Base-by-base conservation (phyloP, 805 yeast genomes). In the Nakazawaea holstii region DNA sequence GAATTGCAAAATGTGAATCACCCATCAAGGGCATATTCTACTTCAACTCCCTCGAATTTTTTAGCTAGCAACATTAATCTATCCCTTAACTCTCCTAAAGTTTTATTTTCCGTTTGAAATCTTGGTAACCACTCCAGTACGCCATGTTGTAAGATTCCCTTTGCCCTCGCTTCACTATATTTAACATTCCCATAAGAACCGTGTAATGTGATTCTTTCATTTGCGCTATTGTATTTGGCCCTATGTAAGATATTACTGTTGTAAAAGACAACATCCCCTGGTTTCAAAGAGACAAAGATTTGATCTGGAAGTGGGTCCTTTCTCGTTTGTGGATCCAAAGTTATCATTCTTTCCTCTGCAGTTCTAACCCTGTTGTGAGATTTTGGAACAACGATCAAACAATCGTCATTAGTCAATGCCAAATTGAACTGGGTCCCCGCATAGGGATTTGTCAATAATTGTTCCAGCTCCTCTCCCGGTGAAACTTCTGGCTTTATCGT, bases 141-240 rank as follows among this genome's bases (percentile, higher is more conserved):
- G 0, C 79, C 80, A 52, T 74, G 79, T 56, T 75, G 80, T 41
- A 75, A 66, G n/a, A 75, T 67, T n/a, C 77, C 74, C 51, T 65
- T 67, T 3, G 80, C 79, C 49, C 80, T 61, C 11, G 62, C 53
- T 46, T 61, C 60, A 6, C 79, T 79, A 45, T 58, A 58, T 33
- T 65, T 61, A 20, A 50, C 62, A 51, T 72, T 73, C 4, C 80
- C 80, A 51, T 74, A 73, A 2, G 77, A 69, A 0, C 79, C 80
- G 55, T 75, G 80, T 26, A 75, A 56, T 0, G 79, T 75, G 45
- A 73, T 61, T 43, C 80, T 60, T 45, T 61, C 64, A 31, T 61
- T 57, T 28, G 60, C 57, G 30, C 74, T 58, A 7, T 63, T 59
- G 53, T 75, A 75, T 33, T 64, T 58, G 0, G 72, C 80, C 13